Conservation (phyloP, 257 asterid species). For the Rubia yunnanensis region DNA sequence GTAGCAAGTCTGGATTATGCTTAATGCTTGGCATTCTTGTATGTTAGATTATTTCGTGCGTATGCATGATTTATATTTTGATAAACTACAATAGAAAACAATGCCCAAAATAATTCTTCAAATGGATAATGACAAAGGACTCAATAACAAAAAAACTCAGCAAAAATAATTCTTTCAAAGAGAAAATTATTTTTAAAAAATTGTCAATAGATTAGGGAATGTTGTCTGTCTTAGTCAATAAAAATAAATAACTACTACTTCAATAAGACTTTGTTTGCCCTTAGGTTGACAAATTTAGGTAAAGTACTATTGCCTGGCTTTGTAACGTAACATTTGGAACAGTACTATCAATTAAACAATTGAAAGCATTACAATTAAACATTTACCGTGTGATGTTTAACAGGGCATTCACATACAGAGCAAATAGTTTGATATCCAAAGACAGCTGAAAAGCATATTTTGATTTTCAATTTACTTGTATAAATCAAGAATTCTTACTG, state of each 20-base stretch:
- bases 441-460: not conserved
- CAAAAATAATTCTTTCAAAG: not conserved
- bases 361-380: not conserved
- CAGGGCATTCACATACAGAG: not conserved
- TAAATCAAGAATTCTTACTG: constrained; percentile 2
- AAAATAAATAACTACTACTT: too few species aligned
- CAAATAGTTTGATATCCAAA: not conserved
- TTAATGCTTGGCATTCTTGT: not conserved
- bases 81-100: not conserved
- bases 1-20: not conserved
- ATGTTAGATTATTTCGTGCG: not conserved
- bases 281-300: not conserved
- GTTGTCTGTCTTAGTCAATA: not conserved
- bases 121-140: not conserved
- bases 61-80: not conserved
- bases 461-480: not conserved
- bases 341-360: not conserved
- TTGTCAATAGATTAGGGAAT: not conserved
- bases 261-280: not conserved
- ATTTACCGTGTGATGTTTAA: not conserved
- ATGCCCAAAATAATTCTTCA: not conserved
- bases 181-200: not conserved
- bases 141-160: not conserved
- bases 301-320: not conserved
- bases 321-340: not conserved